Base-by-base conservation (phyloP, 441 rosid species). In the Francoa sonchifolia region DNA sequence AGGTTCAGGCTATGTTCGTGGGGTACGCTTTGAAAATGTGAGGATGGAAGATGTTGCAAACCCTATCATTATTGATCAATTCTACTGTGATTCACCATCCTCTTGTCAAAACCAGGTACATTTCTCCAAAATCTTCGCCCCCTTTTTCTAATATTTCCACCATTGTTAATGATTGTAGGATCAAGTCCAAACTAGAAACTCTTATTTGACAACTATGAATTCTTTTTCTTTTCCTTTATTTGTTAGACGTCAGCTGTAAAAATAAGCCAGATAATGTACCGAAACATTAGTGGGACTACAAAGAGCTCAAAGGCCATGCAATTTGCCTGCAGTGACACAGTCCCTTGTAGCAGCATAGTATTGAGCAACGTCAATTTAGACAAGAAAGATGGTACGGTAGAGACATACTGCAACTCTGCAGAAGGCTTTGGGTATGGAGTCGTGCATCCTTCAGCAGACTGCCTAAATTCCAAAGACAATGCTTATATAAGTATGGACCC, bases 21-120 rank as follows among this genome's bases (percentile, higher is more conserved):
- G 76, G 13, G 63, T 90, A 12, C 90, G 78, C 40, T 85, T 68
- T 1, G 81, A 90, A 44, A 90, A 90, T 42, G 79, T 90, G 13
- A 56, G 51, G 73, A 76, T 86, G 96, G 73, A 74, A 20, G 65
- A 90, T 23, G 96, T 82, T 18, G 76, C 66, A 14, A 85, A 89
- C 69, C 95, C 97, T 13, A 82, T 89, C 49, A 67, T 89, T 40
- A 90, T 90, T 18, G 98, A 90, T 58, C 96, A 90, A 28, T 90
- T 86, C 77, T 90, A 86, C 58, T 90, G 98, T 12, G 98, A 90
- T 67, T 90, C 96, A 0, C 90, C 95, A n/a, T 61, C 44, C 46
- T 7, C 63, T 35, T 90, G 95, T 68, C 67, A 57, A 54, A 86
- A 86, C 69, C 88, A 82, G 95, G 98, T 85, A 56, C 8, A n/a